Evolutionary conservation across 768 basidiomycete genomes (phyloP).

Genomic region (Cyathus striatus): DNA sequence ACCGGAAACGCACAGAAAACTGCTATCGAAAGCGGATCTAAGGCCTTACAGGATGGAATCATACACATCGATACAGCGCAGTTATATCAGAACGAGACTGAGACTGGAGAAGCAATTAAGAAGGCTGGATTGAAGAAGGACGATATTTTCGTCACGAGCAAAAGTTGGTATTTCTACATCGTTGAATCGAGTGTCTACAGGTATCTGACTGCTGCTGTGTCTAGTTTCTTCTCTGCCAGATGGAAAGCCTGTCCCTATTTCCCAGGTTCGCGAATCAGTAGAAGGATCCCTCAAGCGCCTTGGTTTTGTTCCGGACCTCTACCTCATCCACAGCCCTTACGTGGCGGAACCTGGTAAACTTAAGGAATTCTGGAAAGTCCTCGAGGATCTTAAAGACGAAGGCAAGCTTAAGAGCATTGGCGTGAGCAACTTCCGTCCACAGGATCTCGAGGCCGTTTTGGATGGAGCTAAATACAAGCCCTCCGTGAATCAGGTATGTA

Average conservation of each 20-base stretch:
- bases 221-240: no score
- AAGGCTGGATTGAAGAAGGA: slow-evolving; percentile 26
- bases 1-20: slow-evolving; percentile 26
- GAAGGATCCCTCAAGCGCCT: slow-evolving; percentile 42
- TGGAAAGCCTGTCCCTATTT: slow-evolving; percentile 18
- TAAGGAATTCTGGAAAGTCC: slow-evolving; percentile 39
- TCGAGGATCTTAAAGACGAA: slow-evolving; percentile 43
- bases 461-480: slow-evolving; percentile 43
- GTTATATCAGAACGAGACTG: slow-evolving; percentile 38
- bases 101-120: slow-evolving; percentile 32
- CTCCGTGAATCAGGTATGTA: slow-evolving; percentile 45
- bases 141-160: slow-evolving; percentile 46
- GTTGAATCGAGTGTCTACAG: no score
- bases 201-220: no score
- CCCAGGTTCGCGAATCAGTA: slow-evolving; percentile 34
- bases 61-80: slow-evolving; percentile 52
- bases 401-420: slow-evolving; percentile 38
- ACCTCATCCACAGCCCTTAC: slow-evolving; percentile 43
- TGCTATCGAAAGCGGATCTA: slow-evolving; percentile 20
- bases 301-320: slow-evolving; percentile 43
- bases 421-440: slow-evolving; percentile 48
- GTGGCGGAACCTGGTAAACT: slow-evolving; percentile 18
- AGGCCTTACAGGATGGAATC: slow-evolving; percentile 35
- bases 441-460: slow-evolving; percentile 37
- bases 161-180: no score